phyloP scores from a whole-genome alignment of 192 early-diverging fungal species.

The Obelidium mucronatum region DNA sequence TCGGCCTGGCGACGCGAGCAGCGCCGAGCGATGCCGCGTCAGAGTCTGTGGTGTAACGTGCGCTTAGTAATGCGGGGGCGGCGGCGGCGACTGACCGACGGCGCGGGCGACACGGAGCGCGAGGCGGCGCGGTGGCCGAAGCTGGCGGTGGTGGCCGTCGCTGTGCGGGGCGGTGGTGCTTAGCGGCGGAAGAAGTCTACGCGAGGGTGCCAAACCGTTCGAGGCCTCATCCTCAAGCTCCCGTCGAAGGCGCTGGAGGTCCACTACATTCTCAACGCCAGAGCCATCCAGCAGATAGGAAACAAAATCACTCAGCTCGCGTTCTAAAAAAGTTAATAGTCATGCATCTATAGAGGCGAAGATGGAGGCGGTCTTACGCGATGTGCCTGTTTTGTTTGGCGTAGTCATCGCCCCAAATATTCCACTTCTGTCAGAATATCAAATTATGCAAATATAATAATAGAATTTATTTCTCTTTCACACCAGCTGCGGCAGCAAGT shows the following conservation, averaged over 20 bases:
- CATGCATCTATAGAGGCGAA: no score
- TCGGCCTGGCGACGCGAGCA: no score
- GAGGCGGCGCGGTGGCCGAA: background rate
- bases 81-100: background rate
- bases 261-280: conserved; percentile 49
- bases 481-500: conserved; percentile 71
- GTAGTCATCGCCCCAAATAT: background rate
- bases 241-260: conserved; percentile 43
- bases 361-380: background rate
- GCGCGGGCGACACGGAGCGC: background rate
- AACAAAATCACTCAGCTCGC: conserved; percentile 45
- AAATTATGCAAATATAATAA: no score
- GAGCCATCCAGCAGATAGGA: conserved; percentile 50
- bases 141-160: background rate
- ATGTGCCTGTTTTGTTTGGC: background rate
- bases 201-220: no score
- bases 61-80: background rate
- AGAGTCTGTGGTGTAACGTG: background rate
- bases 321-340: background rate
- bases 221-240: conserved; percentile 39
- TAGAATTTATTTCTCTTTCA: no score
- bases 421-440: no score
- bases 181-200: background rate
- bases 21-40: background rate
- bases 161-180: conserved; percentile 15